Evolutionary conservation across 2,329 filamentous ascomycete species (phyloP).

Genomic region (Orbilia ellipsospora): DNA sequence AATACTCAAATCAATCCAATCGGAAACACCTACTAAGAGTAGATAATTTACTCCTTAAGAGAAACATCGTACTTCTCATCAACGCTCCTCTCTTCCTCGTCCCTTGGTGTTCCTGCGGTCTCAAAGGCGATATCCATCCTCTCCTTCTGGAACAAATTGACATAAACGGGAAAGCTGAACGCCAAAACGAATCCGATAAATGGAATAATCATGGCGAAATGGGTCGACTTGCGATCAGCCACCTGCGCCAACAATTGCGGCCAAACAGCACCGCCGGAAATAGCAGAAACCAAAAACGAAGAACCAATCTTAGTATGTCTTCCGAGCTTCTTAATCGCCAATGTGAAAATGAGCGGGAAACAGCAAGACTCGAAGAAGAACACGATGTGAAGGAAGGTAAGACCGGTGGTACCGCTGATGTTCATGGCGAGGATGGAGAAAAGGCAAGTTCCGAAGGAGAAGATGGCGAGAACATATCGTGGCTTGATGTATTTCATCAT

Average conservation of each 20-base stretch:
- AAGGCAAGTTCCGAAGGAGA: constrained; percentile 68
- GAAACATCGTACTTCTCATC: constrained; percentile 40
- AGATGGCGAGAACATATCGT: constrained; percentile 68
- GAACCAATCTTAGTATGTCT: constrained; percentile 69
- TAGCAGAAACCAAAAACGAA: constrained; percentile 68
- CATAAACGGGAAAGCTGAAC: constrained; percentile 64
- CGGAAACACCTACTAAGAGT: too few species aligned
- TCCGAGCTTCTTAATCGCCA: constrained; percentile 70
- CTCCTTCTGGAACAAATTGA: constrained; percentile 60
- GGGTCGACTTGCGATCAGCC: constrained; percentile 64
- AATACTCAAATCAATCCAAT: not conserved
- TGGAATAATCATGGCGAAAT: constrained; percentile 65
- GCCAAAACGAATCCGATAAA: constrained; percentile 66
- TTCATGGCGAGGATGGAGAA: constrained; percentile 69
- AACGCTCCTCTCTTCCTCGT: constrained; percentile 52
- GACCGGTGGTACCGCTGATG: constrained; percentile 66
- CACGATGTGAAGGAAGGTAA: constrained; percentile 69
- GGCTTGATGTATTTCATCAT: constrained; percentile 70
- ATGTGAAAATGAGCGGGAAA: constrained; percentile 71
- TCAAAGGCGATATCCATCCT: constrained; percentile 56
- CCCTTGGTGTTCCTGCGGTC: constrained; percentile 25
- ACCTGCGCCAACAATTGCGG: constrained; percentile 68
- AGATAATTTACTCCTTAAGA: constrained; percentile 33
- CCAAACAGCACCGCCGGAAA: constrained; percentile 69
- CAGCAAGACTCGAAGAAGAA: constrained; percentile 71